These are phyloP conservation scores for Coniferiporia weirii DNA, from an alignment of 1,284 basidiomycete species.

Conservation along the genomic window DNA sequence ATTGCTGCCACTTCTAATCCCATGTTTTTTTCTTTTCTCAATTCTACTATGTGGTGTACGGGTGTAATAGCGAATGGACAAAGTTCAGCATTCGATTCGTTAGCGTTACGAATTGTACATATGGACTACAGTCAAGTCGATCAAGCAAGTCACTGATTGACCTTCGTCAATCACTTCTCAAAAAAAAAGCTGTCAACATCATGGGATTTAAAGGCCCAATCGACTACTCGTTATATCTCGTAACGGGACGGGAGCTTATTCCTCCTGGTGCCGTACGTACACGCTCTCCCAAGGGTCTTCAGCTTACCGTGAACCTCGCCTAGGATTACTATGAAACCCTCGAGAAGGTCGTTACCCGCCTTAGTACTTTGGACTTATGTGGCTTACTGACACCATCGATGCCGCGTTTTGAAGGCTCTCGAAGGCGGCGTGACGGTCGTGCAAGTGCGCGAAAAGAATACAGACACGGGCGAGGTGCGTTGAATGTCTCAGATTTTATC, in stretches of 20 bases:
- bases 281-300: background rate
- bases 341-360: slow-evolving; percentile 54
- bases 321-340: slow-evolving; percentile 75
- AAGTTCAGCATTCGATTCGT: background rate
- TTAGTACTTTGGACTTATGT: background rate
- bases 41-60: background rate
- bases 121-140: too few species aligned
- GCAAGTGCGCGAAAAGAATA: slow-evolving; percentile 82
- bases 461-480: slow-evolving; percentile 72
- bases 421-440: slow-evolving; percentile 86
- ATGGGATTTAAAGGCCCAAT: background rate
- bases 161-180: too few species aligned
- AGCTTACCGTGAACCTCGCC: background rate
- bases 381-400: background rate
- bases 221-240: slow-evolving; percentile 82
- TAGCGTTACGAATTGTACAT: too few species aligned
- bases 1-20: background rate
- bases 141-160: too few species aligned
- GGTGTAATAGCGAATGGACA: background rate
- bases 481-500: background rate
- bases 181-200: background rate
- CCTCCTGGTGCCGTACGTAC: slow-evolving; percentile 68
- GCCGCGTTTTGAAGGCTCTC: slow-evolving; percentile 51
- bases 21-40: background rate
- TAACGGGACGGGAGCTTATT: slow-evolving; percentile 78